Percentiles rank a stretch among this genome's conserved stretches.
phyloP scores from a whole-genome alignment of 345 rosid species.

The Citrus unshiu region DNA sequence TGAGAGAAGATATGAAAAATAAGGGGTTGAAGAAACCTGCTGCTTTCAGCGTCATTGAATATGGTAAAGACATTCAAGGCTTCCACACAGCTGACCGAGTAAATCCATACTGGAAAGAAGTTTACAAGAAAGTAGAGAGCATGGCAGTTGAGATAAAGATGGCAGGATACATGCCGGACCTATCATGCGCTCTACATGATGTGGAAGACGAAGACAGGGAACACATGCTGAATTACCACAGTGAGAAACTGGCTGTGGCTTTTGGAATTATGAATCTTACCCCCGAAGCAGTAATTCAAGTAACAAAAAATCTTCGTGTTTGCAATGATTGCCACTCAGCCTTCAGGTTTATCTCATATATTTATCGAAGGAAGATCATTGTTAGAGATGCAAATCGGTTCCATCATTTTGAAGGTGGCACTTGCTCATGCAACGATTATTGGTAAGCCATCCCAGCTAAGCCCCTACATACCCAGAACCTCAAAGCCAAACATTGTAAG shows the following conservation, averaged over 20 bases:
- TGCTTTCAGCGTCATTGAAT: constrained; percentile 46
- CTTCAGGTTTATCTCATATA: constrained; percentile 35
- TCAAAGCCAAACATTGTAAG: not conserved
- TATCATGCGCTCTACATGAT: constrained; percentile 50
- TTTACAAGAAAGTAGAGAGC: constrained; percentile 33
- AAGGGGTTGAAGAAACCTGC: constrained; percentile 59
- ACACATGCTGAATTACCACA: constrained; percentile 38
- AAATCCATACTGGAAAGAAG: constrained; percentile 33
- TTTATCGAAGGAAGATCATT: constrained; percentile 31
- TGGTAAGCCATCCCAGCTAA: constrained; percentile 22
- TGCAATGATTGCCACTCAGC: constrained; percentile 52
- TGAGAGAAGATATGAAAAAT: constrained; percentile 45
- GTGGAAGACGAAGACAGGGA: constrained; percentile 62
- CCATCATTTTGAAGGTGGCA: constrained; percentile 43
- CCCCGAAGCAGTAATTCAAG: constrained; percentile 23
- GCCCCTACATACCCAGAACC: not conserved
- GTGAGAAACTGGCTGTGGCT: constrained; percentile 59
- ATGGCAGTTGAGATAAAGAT: constrained; percentile 36
- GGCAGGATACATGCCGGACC: constrained; percentile 45
- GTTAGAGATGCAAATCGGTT: constrained; percentile 46
- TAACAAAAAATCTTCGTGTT: constrained; percentile 48
- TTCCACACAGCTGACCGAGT: constrained; percentile 49
- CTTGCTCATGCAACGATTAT: constrained; percentile 42
- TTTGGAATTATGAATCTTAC: constrained; percentile 42
- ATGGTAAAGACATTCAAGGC: constrained; percentile 37